Conservation (phyloP, 2,329 filamentous ascomycete species). For the Polytolypa hystricis region DNA sequence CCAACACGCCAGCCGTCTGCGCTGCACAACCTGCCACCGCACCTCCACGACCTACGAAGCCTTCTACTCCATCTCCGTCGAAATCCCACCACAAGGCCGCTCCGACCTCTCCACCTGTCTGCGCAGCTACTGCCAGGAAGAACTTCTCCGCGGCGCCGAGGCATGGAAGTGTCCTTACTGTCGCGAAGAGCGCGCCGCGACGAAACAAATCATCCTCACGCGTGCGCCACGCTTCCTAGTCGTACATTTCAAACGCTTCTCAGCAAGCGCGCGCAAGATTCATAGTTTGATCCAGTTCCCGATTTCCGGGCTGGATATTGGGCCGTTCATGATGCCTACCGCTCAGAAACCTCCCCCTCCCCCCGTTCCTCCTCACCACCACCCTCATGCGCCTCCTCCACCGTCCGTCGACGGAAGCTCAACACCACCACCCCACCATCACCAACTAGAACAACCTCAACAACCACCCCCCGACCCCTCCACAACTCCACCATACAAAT, state of each 20-base stretch:
- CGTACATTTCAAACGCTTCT: conserved; percentile 63
- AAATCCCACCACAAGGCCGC: conserved; percentile 52
- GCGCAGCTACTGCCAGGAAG: conserved; percentile 56
- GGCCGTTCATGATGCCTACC: conserved; percentile 50
- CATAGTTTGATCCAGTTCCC: conserved; percentile 65
- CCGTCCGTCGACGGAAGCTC: conserved; percentile 41
- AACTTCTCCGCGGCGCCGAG: conserved; percentile 56
- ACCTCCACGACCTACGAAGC: conserved; percentile 58
- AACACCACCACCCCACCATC: conserved; percentile 34
- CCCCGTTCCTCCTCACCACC: conserved; percentile 16
- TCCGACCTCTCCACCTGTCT: conserved; percentile 58
- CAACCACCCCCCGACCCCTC: conserved; percentile 15
- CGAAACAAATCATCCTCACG: conserved; percentile 62
- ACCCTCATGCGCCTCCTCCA: conserved; percentile 52
- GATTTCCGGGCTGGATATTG: conserved; percentile 56
- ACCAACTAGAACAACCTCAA: conserved; percentile 5
- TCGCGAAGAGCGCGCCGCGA: conserved; percentile 54
- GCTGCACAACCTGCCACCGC: conserved; percentile 49
- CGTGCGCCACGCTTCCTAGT: conserved; percentile 71
- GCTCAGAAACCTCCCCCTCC: conserved; percentile 36
- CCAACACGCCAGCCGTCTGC: conserved; percentile 51
- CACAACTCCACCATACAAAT: conserved; percentile 50
- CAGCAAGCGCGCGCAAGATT: conserved; percentile 54
- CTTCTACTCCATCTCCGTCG: conserved; percentile 60
- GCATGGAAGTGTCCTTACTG: conserved; percentile 66